Evolutionary conservation across 2,329 filamentous ascomycete genomes (phyloP).

Genomic region (Ambrosiella xylebori): DNA sequence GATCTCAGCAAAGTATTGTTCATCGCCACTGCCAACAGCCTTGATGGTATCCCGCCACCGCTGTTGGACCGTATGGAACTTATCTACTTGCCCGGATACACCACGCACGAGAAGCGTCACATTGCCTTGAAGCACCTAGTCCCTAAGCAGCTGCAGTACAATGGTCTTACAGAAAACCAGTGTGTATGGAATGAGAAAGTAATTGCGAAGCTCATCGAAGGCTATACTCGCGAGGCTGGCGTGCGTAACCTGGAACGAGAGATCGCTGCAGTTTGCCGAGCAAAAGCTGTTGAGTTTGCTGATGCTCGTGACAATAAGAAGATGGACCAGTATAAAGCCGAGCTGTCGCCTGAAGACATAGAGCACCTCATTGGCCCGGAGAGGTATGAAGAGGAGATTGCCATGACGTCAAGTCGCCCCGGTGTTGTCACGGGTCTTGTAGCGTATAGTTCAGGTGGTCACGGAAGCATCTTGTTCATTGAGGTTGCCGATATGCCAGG

Average conservation of each 20-base stretch:
- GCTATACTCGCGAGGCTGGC: conserved; percentile 89
- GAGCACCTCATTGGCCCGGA: conserved; percentile 87
- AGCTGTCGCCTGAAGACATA: conserved; percentile 60
- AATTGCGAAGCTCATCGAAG: conserved; percentile 86
- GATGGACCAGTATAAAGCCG: conserved; percentile 52
- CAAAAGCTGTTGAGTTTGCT: conserved; percentile 87
- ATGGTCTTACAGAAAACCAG: conserved; percentile 63
- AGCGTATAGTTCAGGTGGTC: conserved; percentile 80
- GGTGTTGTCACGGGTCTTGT: conserved; percentile 93
- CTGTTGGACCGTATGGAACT: conserved; percentile 94
- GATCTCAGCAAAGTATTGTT: conserved; percentile 94
- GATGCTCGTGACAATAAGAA: conserved; percentile 65
- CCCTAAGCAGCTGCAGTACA: conserved; percentile 84
- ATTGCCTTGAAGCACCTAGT: conserved; percentile 89
- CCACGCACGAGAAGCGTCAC: conserved; percentile 88
- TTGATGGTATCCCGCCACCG: conserved; percentile 90
- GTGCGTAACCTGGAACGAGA: conserved; percentile 94
- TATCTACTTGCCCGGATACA: conserved; percentile 85
- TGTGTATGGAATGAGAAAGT: conserved; percentile 66
- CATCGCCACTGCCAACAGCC: conserved; percentile 86
- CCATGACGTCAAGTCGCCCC: conserved; percentile 65
- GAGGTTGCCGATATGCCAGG: conserved; percentile 97
- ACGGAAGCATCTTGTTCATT: conserved; percentile 94
- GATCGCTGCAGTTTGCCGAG: conserved; percentile 82
- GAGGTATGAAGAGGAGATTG: conserved; percentile 79